These are phyloP conservation scores for Wallemia mellicola DNA, from an alignment of 1,284 basidiomycete genomes.

Conservation along the genomic window DNA sequence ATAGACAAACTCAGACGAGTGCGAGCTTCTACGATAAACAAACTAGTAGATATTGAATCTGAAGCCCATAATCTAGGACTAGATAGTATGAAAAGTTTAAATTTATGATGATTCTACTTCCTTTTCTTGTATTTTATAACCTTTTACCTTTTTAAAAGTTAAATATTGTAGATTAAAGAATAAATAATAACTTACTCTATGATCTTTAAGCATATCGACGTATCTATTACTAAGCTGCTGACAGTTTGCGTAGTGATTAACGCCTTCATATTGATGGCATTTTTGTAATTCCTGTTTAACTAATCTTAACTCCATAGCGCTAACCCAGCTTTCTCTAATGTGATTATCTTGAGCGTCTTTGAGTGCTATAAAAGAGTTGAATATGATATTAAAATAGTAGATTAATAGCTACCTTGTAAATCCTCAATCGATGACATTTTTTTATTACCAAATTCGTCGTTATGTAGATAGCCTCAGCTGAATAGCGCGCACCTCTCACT, in stretches of 20 bases:
- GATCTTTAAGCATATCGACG: conserved; percentile 45
- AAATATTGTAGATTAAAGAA: background rate
- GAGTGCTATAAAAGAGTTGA: conserved; percentile 14
- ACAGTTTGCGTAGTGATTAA: conserved; percentile 72
- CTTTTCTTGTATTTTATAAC: background rate
- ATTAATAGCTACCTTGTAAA: background rate
- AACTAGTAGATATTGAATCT: background rate
- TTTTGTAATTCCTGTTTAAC: conserved; percentile 70
- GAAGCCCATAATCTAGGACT: background rate
- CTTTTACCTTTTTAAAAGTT: background rate
- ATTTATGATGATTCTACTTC: background rate
- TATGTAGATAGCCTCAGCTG: too few relatives aligned
- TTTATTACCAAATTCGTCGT: background rate
- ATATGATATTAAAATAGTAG: background rate
- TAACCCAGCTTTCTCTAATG: conserved; percentile 77
- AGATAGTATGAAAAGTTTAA: background rate
- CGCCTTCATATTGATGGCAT: conserved; percentile 71
- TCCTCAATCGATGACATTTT: background rate
- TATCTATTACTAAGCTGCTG: conserved; percentile 64
- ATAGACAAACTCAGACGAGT: background rate
- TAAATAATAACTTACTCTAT: conserved; percentile 31
- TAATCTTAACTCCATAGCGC: conserved; percentile 70
- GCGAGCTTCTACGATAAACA: background rate
- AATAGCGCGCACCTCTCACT: too few relatives aligned
- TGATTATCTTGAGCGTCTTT: conserved; percentile 34